A percentile compares a stretch with the other conserved stretches of the same genome.
These are phyloP conservation scores for Atkinsonella hypoxylon DNA, from an alignment of 2,329 filamentous ascomycete species.

Conservation along the genomic window DNA sequence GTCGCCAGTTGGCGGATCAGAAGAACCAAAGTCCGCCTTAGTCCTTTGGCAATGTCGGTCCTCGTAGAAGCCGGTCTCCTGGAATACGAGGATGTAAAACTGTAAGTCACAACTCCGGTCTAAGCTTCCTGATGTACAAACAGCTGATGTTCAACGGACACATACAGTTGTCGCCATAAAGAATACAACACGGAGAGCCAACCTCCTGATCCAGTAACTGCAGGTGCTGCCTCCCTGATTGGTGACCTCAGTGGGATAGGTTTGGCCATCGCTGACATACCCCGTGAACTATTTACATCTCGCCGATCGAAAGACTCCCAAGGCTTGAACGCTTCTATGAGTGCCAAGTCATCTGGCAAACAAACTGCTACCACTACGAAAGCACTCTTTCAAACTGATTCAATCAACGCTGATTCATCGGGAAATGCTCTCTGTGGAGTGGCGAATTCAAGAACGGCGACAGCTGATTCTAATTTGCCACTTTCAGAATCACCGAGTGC, in stretches of 20 bases:
- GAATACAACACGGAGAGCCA: constrained; percentile 72
- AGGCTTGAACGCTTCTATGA: constrained; percentile 1
- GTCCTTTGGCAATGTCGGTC: constrained; percentile 59
- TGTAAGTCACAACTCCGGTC: constrained; percentile 37
- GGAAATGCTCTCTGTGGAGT: neutral
- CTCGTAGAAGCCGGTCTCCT: constrained; percentile 53
- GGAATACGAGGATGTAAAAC: constrained; percentile 58
- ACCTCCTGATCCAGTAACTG: constrained; percentile 68
- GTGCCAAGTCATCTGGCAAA: constrained; percentile 5
- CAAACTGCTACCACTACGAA: constrained; percentile 4
- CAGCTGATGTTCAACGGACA: constrained; percentile 6
- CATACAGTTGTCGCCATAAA: constrained; percentile 33
- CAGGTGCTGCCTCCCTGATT: constrained; percentile 65
- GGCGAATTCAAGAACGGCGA: neutral
- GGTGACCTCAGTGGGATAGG: constrained; percentile 71
- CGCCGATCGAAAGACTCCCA: constrained; percentile 12
- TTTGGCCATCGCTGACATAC: constrained; percentile 70
- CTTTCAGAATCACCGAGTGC: neutral
- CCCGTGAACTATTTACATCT: constrained; percentile 41
- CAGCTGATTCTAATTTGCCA: neutral
- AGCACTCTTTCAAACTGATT: constrained; percentile 4
- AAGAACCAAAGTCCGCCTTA: constrained; percentile 54
- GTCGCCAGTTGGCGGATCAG: constrained; percentile 66
- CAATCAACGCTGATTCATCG: neutral
- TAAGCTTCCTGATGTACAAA: too few species aligned